These are phyloP conservation scores for Neonectria punicea DNA, from an alignment of 2,329 filamentous ascomycete species.

Conservation along the genomic window DNA sequence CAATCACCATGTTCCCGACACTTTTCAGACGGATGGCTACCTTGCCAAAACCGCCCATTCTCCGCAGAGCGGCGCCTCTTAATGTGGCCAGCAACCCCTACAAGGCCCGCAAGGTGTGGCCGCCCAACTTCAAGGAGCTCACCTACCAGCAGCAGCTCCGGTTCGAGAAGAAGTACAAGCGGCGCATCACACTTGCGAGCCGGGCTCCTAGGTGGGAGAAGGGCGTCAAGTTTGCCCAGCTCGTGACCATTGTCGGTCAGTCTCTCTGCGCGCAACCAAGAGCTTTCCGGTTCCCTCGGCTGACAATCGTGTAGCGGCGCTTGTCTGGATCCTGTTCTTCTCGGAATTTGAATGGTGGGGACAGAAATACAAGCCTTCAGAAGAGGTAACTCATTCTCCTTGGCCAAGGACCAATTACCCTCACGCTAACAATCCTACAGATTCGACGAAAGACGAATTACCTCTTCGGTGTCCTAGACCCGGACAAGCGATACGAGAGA, in stretches of 20 bases:
- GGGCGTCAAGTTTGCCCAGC: constrained; percentile 72
- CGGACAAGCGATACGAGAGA: constrained; percentile 56
- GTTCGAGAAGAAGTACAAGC: constrained; percentile 82
- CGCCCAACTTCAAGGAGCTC: constrained; percentile 78
- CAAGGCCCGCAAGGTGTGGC: constrained; percentile 78
- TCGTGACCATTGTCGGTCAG: constrained; percentile 65
- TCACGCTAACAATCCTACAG: constrained; percentile 38
- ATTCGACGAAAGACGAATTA: constrained; percentile 50
- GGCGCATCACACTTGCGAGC: constrained; percentile 71
- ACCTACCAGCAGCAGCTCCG: constrained; percentile 78
- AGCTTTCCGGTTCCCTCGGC: constrained; percentile 2
- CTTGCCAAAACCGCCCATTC: constrained; percentile 41
- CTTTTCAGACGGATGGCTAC: constrained; percentile 49
- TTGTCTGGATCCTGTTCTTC: constrained; percentile 54
- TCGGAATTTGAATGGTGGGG: constrained; percentile 58
- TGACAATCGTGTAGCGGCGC: constrained; percentile 44
- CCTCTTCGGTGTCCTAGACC: constrained; percentile 54
- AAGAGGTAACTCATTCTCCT: constrained; percentile 48
- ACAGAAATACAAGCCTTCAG: constrained; percentile 54
- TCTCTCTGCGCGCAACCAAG: not conserved
- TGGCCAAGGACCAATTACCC: not conserved
- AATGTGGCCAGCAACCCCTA: constrained; percentile 65
- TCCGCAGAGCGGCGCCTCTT: constrained; percentile 43
- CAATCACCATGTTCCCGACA: constrained; percentile 49
- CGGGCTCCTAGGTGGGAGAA: constrained; percentile 73